Evolutionary conservation across 305 asterid genomes (phyloP), one percentile per base, ranked within the genome.

Genomic region (Solanum hybrid): DNA sequence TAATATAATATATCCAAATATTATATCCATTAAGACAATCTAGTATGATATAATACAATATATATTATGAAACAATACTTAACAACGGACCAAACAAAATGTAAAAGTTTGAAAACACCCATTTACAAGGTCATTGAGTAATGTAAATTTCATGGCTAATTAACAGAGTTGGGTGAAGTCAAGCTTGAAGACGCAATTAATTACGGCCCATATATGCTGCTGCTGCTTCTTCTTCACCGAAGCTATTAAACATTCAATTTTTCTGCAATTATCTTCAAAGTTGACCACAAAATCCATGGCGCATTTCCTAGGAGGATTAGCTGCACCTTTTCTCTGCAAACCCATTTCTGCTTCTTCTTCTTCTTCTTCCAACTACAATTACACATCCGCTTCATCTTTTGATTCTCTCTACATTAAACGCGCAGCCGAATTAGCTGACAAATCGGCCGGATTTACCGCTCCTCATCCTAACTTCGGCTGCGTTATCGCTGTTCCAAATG

Each of bases 381-480:
- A 80, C 34, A 24, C 86, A n/a, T 5, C 87, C 7, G 1, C 40
- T 84, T 40, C 76, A 28, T 79, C 94, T 71, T 86, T 93, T 34
- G 98, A 97, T 92, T 95, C 96, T 83, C 91, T 92, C 61, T 93
- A 83, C 91, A 92, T 96, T 91, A 96, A 93, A 90, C 98, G 99
- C n/a, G 99, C 99, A 18, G 95, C 98, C 24, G 95, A 96, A 81
- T 84, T 97, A 83, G 97, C 99, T 8, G 99, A 97, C 88, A 95
- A 92, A 89, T 97, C 98, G 1, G 98, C 98, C 2, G 99, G 99
- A 11, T 91, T 95, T 90, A 96, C 98, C 7, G 98, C 99, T 42
- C 99, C 99, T 28, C 99, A 97, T 90, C 99, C 99, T 1, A 97
- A 97, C 92, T 96, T 93, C 83, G 99, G 99, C 18, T 97, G 99